Percentiles rank a stretch among this genome's conserved stretches.
phyloP scores from a whole-genome alignment of 2,329 filamentous ascomycete genomes.

The Cladosporium sp. region DNA sequence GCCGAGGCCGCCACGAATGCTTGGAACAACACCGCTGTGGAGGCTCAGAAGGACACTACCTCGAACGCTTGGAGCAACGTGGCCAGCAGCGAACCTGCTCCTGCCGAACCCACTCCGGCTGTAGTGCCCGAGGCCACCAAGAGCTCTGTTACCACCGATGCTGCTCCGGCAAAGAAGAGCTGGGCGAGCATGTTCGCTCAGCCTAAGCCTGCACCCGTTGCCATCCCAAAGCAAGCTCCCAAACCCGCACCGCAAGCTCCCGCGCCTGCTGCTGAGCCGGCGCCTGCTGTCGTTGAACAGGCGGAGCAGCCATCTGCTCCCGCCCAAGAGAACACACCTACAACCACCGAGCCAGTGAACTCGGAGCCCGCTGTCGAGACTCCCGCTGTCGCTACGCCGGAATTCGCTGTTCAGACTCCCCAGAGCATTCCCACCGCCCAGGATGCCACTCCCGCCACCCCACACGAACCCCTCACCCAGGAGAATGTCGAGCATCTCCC shows the following conservation, averaged over 20 bases:
- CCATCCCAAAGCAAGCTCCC: conserved; percentile 28
- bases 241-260: conserved; percentile 18
- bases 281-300: neutral
- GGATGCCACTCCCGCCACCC: conserved; percentile 50
- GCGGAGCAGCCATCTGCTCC: conserved; percentile 27
- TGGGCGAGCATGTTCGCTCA: conserved; percentile 51
- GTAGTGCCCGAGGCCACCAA: conserved; percentile 32
- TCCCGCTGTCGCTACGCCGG: conserved; percentile 12
- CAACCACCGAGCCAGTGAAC: neutral
- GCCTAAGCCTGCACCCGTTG: conserved; percentile 45
- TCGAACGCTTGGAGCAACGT: conserved; percentile 42
- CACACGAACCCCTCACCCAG: conserved; percentile 80
- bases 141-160: conserved; percentile 31
- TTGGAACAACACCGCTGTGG: conserved; percentile 22
- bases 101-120: conserved; percentile 14
- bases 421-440: conserved; percentile 9
- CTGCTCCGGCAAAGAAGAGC: conserved; percentile 42
- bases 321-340: conserved; percentile 16
- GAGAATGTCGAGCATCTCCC: conserved; percentile 88
- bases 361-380: conserved; percentile 15
- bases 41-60: conserved; percentile 15
- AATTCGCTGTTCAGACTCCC: conserved; percentile 5
- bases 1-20: conserved; percentile 22
- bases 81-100: conserved; percentile 23
- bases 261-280: conserved; percentile 9